phyloP scores from a whole-genome alignment of 202 grass and related monocot genomes.

The Digitaria exilis region DNA sequence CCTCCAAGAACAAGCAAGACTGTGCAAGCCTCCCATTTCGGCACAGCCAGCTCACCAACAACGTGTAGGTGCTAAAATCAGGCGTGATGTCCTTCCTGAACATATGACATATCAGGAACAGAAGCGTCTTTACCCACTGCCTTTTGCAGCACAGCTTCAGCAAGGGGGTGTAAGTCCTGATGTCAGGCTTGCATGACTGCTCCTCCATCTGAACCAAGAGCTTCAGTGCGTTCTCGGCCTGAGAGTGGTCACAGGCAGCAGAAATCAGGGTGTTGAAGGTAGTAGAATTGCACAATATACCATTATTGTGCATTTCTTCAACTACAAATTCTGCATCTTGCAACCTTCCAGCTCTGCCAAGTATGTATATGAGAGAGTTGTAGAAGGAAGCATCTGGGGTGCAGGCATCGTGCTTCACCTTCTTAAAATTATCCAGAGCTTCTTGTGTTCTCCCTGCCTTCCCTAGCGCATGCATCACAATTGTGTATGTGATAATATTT shows the following conservation, averaged over 20 bases:
- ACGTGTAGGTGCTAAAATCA: conserved; percentile 71
- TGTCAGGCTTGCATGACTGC: conserved; percentile 58
- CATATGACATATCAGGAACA: conserved; percentile 76
- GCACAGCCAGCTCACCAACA: conserved; percentile 67
- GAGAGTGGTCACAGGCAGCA: conserved; percentile 60
- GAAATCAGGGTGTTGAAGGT: conserved; percentile 88
- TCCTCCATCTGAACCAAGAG: conserved; percentile 72
- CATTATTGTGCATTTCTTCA: conserved; percentile 55
- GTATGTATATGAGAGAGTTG: conserved; percentile 85
- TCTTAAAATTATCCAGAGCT: conserved; percentile 64
- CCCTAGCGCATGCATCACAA: conserved; percentile 75
- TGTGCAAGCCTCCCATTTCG: conserved; percentile 59
- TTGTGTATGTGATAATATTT: conserved; percentile 88
- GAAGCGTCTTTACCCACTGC: conserved; percentile 63
- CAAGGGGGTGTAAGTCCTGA: conserved; percentile 63
- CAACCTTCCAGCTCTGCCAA: conserved; percentile 59
- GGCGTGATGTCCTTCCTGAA: conserved; percentile 69
- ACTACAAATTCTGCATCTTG: conserved; percentile 60
- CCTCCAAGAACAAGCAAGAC: conserved; percentile 79
- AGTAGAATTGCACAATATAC: conserved; percentile 49
- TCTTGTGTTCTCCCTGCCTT: conserved; percentile 66
- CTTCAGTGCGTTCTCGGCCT: conserved; percentile 66
- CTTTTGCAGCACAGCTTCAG: conserved; percentile 78
- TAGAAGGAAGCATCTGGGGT: conserved; percentile 70
- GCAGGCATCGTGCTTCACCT: conserved; percentile 64